phyloP scores from a whole-genome alignment of 2,329 filamentous ascomycete species.

The Trichoderma brevicompactum region DNA sequence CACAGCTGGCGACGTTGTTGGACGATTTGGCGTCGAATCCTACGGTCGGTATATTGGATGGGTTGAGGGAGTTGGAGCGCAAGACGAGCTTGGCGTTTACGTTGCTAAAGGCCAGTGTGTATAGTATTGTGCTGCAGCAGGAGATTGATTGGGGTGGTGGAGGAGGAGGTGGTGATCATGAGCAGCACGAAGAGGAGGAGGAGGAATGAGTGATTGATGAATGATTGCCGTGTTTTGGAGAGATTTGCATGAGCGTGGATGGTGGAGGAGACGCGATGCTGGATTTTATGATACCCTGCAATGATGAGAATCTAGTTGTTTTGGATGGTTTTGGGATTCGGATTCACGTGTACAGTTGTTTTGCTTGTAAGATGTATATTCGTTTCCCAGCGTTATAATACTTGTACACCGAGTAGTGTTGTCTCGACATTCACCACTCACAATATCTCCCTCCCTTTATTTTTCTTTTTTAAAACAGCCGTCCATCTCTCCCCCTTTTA shows the following conservation, averaged over 20 bases:
- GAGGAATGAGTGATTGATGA: not conserved
- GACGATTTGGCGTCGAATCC: constrained; percentile 70
- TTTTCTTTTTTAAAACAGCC: not conserved
- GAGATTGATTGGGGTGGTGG: constrained; percentile 75
- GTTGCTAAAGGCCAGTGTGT: constrained; percentile 94
- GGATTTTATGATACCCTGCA: too few species aligned
- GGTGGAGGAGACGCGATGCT: too few species aligned
- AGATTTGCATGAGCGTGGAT: too few species aligned
- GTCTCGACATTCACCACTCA: constrained; percentile 19
- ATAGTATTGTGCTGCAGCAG: constrained; percentile 97
- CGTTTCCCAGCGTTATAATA: constrained; percentile 17
- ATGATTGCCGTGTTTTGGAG: not conserved
- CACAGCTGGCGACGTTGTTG: constrained; percentile 60
- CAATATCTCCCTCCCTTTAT: not conserved
- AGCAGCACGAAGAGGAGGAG: not conserved
- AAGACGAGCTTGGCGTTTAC: constrained; percentile 97
- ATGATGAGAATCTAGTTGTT: not conserved
- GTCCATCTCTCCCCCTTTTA: not conserved
- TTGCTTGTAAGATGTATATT: constrained; percentile 6
- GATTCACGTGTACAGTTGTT: not conserved
- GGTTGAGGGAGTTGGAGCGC: constrained; percentile 83
- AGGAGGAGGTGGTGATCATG: not conserved
- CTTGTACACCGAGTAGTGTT: constrained; percentile 26
- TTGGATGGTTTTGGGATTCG: not conserved
- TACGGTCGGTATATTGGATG: constrained; percentile 82